phyloP scores from a whole-genome alignment of 257 asterid genomes.

The Rhazya stricta region DNA sequence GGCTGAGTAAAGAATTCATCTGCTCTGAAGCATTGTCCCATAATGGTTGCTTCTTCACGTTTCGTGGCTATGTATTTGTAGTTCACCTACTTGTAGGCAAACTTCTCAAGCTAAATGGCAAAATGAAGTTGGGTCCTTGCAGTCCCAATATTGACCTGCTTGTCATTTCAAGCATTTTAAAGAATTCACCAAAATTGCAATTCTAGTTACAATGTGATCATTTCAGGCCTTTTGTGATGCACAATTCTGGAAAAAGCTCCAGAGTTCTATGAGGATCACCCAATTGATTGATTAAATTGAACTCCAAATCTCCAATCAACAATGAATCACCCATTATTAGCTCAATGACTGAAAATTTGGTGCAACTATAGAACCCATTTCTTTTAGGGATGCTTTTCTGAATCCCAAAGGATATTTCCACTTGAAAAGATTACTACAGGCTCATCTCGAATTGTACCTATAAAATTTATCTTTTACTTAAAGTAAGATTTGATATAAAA shows the following conservation, averaged over 20 bases:
- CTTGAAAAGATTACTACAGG: no score
- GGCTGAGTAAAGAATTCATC: neutral
- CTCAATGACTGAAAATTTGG: no score
- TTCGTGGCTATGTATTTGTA: conserved; percentile 6
- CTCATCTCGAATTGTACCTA: no score
- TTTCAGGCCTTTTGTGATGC: neutral
- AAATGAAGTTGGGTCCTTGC: neutral
- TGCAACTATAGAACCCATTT: no score
- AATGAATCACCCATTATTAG: no score
- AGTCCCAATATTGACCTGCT: neutral
- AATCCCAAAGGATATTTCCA: no score
- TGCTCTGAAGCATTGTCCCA: neutral
- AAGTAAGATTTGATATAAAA: no score
- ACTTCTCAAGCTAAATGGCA: neutral
- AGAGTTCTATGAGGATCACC: no score
- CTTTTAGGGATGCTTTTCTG: no score
- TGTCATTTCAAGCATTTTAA: neutral
- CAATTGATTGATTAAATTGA: no score
- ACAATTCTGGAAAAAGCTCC: neutral
- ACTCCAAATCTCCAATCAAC: no score
- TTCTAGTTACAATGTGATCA: neutral
- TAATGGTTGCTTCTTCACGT: neutral
- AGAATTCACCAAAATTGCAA: neutral
- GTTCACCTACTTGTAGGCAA: conserved; percentile 10
- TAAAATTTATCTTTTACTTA: no score